Percentiles rank a stretch among this genome's conserved stretches.
Conservation (phyloP, 805 yeast genomes). For the Metschnikowia corniflorae region DNA sequence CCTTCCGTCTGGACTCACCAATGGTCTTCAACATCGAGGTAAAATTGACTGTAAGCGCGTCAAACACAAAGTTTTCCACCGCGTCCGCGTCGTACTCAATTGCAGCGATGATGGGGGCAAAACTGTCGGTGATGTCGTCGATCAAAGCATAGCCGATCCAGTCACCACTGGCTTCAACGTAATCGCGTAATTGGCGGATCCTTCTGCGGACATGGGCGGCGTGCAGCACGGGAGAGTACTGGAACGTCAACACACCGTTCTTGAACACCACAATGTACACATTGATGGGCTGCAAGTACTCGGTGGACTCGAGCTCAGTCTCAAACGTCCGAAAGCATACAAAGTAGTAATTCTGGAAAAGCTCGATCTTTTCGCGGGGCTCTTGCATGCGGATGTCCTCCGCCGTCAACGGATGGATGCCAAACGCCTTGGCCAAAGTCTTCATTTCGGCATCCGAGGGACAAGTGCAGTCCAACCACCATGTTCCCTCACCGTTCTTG, state of each 20-base stretch:
- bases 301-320: slow-evolving; percentile 74
- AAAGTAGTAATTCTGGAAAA: slow-evolving; percentile 85
- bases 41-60: slow-evolving; percentile 71
- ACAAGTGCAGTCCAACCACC: slow-evolving; percentile 95
- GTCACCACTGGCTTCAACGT: slow-evolving; percentile 72
- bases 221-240: slow-evolving; percentile 57
- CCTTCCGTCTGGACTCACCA: slow-evolving; percentile 86
- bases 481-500: slow-evolving; percentile 68
- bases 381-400: slow-evolving; percentile 97
- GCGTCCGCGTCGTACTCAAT: slow-evolving; percentile 80
- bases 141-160: slow-evolving; percentile 81
- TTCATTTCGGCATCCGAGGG: slow-evolving; percentile 96
- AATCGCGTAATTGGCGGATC: slow-evolving; percentile 73
- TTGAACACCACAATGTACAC: slow-evolving; percentile 64
- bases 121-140: slow-evolving; percentile 82
- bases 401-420: slow-evolving; percentile 95
- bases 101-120: slow-evolving; percentile 74
- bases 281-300: slow-evolving; percentile 70
- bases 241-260: slow-evolving; percentile 58
- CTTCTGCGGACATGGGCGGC: slow-evolving; percentile 74
- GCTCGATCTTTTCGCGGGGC: slow-evolving; percentile 93
- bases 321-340: slow-evolving; percentile 97
- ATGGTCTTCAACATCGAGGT: slow-evolving; percentile 73
- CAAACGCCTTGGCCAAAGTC: slow-evolving; percentile 86
- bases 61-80: slow-evolving; percentile 81